Evolutionary conservation across 371 early-diverging fungal species (phyloP).

Genomic region (Mortierella sp.): DNA sequence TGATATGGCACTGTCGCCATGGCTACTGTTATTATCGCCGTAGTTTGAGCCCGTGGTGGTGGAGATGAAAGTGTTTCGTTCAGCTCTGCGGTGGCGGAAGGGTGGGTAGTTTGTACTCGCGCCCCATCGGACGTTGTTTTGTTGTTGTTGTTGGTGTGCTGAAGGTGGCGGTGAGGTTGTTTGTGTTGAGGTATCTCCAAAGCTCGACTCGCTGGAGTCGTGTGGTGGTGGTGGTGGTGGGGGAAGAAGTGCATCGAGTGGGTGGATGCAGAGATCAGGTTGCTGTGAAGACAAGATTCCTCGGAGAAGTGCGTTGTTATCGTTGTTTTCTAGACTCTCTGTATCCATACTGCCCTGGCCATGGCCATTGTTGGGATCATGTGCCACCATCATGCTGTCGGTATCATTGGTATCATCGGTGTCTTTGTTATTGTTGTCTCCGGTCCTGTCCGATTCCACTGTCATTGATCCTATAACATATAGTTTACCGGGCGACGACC

Average conservation of each 20-base stretch:
- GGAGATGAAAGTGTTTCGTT: background rate
- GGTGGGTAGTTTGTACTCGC: background rate
- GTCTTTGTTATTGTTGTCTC: background rate
- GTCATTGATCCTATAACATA: background rate
- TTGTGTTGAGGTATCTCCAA: background rate
- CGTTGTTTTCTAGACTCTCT: background rate
- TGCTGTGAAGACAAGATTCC: background rate
- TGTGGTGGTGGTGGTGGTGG: background rate
- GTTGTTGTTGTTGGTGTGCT: background rate
- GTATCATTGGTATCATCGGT: no score
- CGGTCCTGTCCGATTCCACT: background rate
- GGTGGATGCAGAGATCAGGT: background rate
- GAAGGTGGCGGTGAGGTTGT: background rate
- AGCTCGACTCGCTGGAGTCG: background rate
- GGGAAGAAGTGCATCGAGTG: background rate
- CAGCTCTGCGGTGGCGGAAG: background rate
- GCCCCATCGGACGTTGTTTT: background rate
- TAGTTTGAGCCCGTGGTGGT: background rate
- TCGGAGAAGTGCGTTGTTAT: background rate
- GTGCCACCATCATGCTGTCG: background rate
- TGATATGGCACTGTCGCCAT: background rate
- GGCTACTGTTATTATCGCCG: background rate
- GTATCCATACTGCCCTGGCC: no score
- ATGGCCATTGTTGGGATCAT: background rate
- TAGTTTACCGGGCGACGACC: background rate